A percentile compares a stretch with the other conserved stretches of the same genome.
These are phyloP conservation scores for Alternaria burnsii DNA, from an alignment of 2,329 filamentous ascomycete genomes.

Conservation along the genomic window DNA sequence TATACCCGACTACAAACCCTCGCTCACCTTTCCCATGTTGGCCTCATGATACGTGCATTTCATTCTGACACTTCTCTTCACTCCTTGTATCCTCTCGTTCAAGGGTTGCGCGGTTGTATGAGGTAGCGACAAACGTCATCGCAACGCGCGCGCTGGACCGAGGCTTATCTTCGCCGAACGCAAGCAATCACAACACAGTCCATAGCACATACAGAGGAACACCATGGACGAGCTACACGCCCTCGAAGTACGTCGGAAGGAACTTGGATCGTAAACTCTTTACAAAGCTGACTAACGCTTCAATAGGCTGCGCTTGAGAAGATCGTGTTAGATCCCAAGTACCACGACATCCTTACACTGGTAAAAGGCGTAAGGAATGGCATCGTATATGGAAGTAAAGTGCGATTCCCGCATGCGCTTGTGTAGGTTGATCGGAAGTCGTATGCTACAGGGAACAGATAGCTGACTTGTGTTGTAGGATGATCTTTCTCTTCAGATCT, in stretches of 20 bases:
- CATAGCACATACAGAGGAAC: constrained; percentile 6
- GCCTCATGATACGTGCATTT: constrained; percentile 15
- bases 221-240: constrained; percentile 46
- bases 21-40: constrained; percentile 15
- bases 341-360: constrained; percentile 84
- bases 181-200: constrained; percentile 5
- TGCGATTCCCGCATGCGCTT: constrained; percentile 96
- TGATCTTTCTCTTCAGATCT: constrained; percentile 96
- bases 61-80: not conserved
- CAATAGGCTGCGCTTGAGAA: constrained; percentile 74
- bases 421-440: constrained; percentile 63
- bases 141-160: constrained; percentile 30
- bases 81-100: not conserved
- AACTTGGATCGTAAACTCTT: not conserved
- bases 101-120: not conserved
- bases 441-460: not conserved
- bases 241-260: constrained; percentile 36
- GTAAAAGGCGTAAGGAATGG: constrained; percentile 96
- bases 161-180: constrained; percentile 28
- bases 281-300: constrained; percentile 10
- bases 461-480: constrained; percentile 61
- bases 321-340: constrained; percentile 80
- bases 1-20: constrained; percentile 23
- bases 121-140: constrained; percentile 28
- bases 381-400: constrained; percentile 94